Percentiles rank a stretch among this genome's conserved stretches.
phyloP scores from a whole-genome alignment of 495 filamentous ascomycete genomes.

The Niebla homalea region DNA sequence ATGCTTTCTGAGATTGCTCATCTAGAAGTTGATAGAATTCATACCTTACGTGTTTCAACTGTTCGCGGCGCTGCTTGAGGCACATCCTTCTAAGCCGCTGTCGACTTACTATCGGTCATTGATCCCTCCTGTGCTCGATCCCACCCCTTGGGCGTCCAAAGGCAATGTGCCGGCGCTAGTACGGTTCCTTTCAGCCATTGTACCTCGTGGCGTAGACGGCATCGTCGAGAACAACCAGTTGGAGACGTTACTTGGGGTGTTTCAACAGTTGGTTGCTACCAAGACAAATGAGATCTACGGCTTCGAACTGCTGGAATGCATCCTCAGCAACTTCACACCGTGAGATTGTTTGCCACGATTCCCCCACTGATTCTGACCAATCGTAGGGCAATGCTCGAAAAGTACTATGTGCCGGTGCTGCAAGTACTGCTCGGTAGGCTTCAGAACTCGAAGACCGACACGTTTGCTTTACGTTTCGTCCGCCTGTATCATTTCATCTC shows the following conservation, averaged over 20 bases:
- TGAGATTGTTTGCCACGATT: constrained; percentile 27
- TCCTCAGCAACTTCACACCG: constrained; percentile 57
- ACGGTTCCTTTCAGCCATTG: constrained; percentile 69
- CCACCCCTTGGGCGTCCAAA: constrained; percentile 70
- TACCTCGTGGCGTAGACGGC: constrained; percentile 56
- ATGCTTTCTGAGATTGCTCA: constrained; percentile 1
- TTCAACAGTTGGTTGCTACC: constrained; percentile 67
- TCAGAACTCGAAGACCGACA: constrained; percentile 64
- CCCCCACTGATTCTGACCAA: constrained; percentile 13
- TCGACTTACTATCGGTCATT: constrained; percentile 65
- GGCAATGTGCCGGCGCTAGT: constrained; percentile 89
- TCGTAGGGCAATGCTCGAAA: constrained; percentile 46
- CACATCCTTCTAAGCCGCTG: constrained; percentile 58
- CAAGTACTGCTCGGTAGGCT: constrained; percentile 71
- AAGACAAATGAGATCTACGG: constrained; percentile 68
- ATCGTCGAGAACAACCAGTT: constrained; percentile 67
- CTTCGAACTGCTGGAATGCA: constrained; percentile 78
- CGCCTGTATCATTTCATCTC: constrained; percentile 88
- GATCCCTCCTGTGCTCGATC: constrained; percentile 59
- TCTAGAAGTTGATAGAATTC: constrained; percentile 52
- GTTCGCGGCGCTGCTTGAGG: constrained; percentile 75
- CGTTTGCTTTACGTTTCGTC: constrained; percentile 66
- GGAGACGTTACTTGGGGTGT: constrained; percentile 73
- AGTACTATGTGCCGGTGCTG: constrained; percentile 68
- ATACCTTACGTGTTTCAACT: constrained; percentile 95